phyloP scores from a whole-genome alignment of 2,329 filamentous ascomycete species.

The Akanthomyces muscarius region DNA sequence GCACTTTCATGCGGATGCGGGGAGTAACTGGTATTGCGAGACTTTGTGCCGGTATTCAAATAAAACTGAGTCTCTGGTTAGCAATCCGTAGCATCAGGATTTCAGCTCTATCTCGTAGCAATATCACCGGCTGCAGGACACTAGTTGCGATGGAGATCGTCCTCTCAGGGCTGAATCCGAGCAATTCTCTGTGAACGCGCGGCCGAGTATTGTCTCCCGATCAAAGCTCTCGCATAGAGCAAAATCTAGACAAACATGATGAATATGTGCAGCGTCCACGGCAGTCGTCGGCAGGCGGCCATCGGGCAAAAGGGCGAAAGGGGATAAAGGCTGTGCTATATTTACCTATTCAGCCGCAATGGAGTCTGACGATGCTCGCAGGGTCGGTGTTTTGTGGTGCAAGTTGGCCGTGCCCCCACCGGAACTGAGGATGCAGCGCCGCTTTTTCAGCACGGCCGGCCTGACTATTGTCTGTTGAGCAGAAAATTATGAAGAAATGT shows the following conservation, averaged over 20 bases:
- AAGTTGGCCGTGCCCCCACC: background rate
- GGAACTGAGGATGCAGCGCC: background rate
- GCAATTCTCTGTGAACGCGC: background rate
- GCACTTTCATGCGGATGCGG: background rate
- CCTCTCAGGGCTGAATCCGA: background rate
- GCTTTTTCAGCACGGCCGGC: background rate
- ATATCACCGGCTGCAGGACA: no score
- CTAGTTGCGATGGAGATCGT: no score
- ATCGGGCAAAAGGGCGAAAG: background rate
- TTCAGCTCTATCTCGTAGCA: background rate
- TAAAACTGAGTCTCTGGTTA: no score
- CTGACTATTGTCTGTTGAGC: no score
- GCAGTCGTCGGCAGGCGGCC: no score
- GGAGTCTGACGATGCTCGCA: background rate
- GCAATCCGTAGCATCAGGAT: background rate
- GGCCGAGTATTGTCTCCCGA: background rate
- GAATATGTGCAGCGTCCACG: no score
- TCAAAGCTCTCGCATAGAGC: no score
- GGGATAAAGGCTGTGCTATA: background rate
- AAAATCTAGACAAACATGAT: no score
- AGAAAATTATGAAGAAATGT: no score
- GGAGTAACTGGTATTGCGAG: background rate
- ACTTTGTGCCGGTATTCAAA: background rate
- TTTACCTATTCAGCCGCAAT: conserved; percentile 1
- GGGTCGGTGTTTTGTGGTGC: background rate